These are phyloP conservation scores for Prosopis cineraria DNA, from an alignment of 306 rosid genomes.

Conservation along the genomic window DNA sequence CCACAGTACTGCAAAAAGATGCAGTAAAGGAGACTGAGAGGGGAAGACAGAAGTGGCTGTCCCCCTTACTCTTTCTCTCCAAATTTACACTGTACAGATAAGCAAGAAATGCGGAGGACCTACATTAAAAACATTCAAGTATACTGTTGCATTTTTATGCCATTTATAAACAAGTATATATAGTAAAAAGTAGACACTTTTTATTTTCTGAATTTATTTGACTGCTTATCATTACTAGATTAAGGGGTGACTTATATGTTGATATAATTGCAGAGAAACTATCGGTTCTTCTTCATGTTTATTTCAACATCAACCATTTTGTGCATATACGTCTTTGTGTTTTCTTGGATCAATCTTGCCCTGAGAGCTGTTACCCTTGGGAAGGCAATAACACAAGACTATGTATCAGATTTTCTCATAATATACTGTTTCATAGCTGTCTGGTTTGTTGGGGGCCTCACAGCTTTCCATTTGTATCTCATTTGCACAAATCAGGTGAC, in stretches of 20 bases:
- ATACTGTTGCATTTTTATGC: slow-evolving; percentile 17
- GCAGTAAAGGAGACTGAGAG: neutral
- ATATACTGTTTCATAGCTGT: slow-evolving; percentile 73
- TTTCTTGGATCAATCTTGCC: slow-evolving; percentile 64
- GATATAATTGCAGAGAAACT: slow-evolving; percentile 77
- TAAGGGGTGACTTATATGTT: slow-evolving; percentile 32
- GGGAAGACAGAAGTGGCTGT: neutral
- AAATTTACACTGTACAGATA: neutral
- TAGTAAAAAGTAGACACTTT: neutral
- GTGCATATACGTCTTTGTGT: slow-evolving; percentile 79
- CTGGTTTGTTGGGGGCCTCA: slow-evolving; percentile 98
- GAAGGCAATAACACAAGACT: slow-evolving; percentile 58
- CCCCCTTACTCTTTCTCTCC: neutral
- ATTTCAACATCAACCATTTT: slow-evolving; percentile 82
- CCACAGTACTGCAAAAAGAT: neutral
- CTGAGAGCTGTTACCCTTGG: slow-evolving; percentile 16
- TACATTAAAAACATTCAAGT: neutral
- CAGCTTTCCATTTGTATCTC: slow-evolving; percentile 86
- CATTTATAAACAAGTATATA: slow-evolving; percentile 9
- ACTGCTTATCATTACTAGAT: slow-evolving; percentile 1
- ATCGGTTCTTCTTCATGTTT: slow-evolving; percentile 90
- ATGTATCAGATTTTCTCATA: slow-evolving; percentile 64
- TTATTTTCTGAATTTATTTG: slow-evolving; percentile 27
- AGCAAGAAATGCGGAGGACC: neutral
- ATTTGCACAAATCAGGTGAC: slow-evolving; percentile 85